Evolutionary conservation across 352 stramenopile genomes (phyloP), one percentile per base, ranked within the genome.

Genomic region (Phytophthora tubulina): DNA sequence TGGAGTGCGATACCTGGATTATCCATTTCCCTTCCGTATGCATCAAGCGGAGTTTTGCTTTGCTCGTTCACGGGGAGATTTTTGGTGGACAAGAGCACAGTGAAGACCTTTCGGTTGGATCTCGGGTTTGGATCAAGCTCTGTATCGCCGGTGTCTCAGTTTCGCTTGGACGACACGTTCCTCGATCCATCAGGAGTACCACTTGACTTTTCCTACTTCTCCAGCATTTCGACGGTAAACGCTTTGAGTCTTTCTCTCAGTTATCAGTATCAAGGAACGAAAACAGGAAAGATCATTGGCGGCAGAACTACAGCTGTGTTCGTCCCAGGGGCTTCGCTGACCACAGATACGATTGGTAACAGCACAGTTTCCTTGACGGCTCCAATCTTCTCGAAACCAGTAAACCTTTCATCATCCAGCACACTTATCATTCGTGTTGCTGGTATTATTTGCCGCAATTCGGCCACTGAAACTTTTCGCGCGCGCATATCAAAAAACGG

Each of bases 21-120:
- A 33, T 45, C 13, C 9, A 63, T 75, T 11, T 55, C 32, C 5
- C 41, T 79, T 11, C 27, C 72, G 6, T 58, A 68, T 53, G 42
- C 67, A 38, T 49, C 55, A 9, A 45, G 32, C n/a, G 83, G 83
- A 4, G 75, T 91, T 35, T 31, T 89, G 8, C 21, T 91, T 27
- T 75, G 72, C 8, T 75, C 74, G 3, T 91, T 89, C 58, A 86
- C 74, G 0, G 81, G 81, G 6, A 73, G 83, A 38, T 80, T 91
- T 56, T 85, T 88, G 33, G 55, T 86, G 21, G 81, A 91, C 32
- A 84, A 89, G 31, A 64, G 48, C 17, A 69, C 71, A 1, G 70
- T 80, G 6, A 89, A 85, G 55, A 69, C 57, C 0, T 91, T 91
- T 67, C 72, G 61, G 10, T 67, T 91, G 10, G 83, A 86, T 66